These are phyloP conservation scores for Boletus sp. DNA, from an alignment of 768 basidiomycete species.

Conservation along the genomic window DNA sequence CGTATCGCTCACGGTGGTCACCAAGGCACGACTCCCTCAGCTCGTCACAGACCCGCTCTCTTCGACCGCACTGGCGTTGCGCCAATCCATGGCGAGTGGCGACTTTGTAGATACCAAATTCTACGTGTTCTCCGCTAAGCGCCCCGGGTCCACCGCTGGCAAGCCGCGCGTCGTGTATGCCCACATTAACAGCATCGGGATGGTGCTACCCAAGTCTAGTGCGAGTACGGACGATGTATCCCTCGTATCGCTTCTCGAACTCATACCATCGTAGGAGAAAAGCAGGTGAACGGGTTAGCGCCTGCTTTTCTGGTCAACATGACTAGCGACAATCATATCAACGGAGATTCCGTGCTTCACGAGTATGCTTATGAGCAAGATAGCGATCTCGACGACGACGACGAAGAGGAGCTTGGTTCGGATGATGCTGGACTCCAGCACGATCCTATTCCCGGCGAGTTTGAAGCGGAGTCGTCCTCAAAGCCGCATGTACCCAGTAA, in stretches of 20 bases:
- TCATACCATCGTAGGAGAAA: conserved; percentile 8
- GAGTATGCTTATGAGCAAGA: conserved; percentile 29
- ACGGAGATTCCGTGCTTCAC: conserved; percentile 20
- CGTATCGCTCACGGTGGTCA: conserved; percentile 18
- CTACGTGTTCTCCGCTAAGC: conserved; percentile 25
- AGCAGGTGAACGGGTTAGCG: background rate
- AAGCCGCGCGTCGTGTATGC: conserved; percentile 27
- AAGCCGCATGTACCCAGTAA: conserved; percentile 7
- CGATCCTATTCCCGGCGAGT: background rate
- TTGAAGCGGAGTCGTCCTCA: conserved; percentile 1
- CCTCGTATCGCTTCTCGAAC: background rate
- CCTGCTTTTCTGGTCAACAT: conserved; percentile 21
- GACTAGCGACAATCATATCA: conserved; percentile 22
- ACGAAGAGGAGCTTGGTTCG: conserved; percentile 10
- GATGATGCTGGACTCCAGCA: background rate
- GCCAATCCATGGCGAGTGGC: conserved; percentile 24
- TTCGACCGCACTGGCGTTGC: conserved; percentile 18
- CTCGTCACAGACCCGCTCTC: conserved; percentile 13
- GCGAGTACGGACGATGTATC: background rate
- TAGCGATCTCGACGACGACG: conserved; percentile 32
- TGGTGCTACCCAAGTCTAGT: conserved; percentile 18
- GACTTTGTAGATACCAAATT: conserved; percentile 32
- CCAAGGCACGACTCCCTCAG: conserved; percentile 17
- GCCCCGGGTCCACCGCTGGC: conserved; percentile 9
- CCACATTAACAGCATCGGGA: conserved; percentile 16